Evolutionary conservation across 306 rosid genomes (phyloP), one percentile per base, ranked within the genome.

Genomic region (Erythrophleum fordii): DNA sequence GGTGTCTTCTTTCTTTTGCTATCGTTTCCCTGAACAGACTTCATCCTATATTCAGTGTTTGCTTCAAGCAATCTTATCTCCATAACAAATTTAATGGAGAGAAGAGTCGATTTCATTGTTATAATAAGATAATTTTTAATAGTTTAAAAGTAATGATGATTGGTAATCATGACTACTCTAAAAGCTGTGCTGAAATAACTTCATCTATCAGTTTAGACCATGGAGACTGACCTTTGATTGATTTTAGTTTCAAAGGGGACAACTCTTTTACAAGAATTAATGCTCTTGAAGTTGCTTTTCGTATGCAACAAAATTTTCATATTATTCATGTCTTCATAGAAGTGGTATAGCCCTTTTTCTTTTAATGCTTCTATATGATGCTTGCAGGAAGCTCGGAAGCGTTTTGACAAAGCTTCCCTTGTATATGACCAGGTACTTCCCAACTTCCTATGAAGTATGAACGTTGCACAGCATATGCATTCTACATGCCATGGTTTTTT

Each of bases 351-450:
- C 11, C 2, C 34, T 56, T 56, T 56, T 3, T 59, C 48, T 48
- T 64, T 55, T 83, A 69, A 86, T 69, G 45, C 82, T 71, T 71
- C 75, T 49, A 92, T n/a, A 77, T 46, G 46, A 76, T 72, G 37
- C 62, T 71, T 79, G 88, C 95, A 93, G 97, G 96, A 93, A 91
- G 94, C 91, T 79, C 85, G 94, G n/a, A 93, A 89, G 89, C 92
- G 90, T 53, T 93, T 93, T 81, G 97, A 93, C 77, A 93, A 93
- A 92, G 86, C 96, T 75, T 82, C 91, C 70, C 80, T 85, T 71
- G 41, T 69, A 69, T 90, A 91, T 84, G 97, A 91, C 49, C 97
- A 91, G 97, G 97, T 93, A 73, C 78, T 72, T 83, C 78, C 69
- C 77, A 72, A 44, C 77, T 80, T 80, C 81, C 29, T 77, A 52